Percentiles rank a stretch among this genome's conserved stretches.
Evolutionary conservation across 768 basidiomycete genomes (phyloP).

Genomic region (Crassisporium funariophilum): DNA sequence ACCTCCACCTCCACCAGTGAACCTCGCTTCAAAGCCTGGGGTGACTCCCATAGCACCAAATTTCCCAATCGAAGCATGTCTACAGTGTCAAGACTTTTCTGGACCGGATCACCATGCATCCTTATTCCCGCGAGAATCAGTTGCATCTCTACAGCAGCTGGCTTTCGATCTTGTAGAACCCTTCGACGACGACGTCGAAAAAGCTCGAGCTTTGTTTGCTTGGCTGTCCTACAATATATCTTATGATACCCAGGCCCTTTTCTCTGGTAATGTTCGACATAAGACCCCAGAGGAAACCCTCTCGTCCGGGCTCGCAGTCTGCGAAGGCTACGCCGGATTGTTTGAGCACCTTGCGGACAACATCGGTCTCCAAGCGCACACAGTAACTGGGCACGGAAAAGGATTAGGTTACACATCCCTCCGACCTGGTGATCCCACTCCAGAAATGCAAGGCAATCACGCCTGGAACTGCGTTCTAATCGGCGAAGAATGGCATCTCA

Average conservation of each 20-base stretch:
- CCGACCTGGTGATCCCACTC: constrained; percentile 33
- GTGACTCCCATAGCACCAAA: too few species aligned
- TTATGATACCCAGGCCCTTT: constrained; percentile 45
- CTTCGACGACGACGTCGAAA: constrained; percentile 44
- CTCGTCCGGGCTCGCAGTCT: constrained; percentile 47
- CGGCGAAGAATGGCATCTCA: constrained; percentile 47
- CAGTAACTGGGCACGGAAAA: constrained; percentile 49
- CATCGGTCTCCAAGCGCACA: constrained; percentile 41
- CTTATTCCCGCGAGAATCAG: constrained; percentile 42
- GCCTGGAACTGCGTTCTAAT: constrained; percentile 51
- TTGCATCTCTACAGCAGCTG: constrained; percentile 40
- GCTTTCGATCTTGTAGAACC: constrained; percentile 43
- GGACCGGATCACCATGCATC: constrained; percentile 45
- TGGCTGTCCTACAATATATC: constrained; percentile 52
- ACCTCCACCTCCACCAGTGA: too few species aligned
- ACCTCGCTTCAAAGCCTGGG: too few species aligned
- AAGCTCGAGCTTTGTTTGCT: constrained; percentile 47
- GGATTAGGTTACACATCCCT: constrained; percentile 42
- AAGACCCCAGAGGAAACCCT: constrained; percentile 42
- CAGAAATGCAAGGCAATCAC: constrained; percentile 42
- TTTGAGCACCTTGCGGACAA: constrained; percentile 41
- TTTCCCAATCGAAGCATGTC: too few species aligned
- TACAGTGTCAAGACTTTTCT: constrained; percentile 47
- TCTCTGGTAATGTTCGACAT: constrained; percentile 40
- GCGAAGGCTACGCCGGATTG: constrained; percentile 50